These are phyloP conservation scores for Chlamydomonas sphaeroides DNA, from an alignment of 139 green algal genomes.

Conservation along the genomic window DNA sequence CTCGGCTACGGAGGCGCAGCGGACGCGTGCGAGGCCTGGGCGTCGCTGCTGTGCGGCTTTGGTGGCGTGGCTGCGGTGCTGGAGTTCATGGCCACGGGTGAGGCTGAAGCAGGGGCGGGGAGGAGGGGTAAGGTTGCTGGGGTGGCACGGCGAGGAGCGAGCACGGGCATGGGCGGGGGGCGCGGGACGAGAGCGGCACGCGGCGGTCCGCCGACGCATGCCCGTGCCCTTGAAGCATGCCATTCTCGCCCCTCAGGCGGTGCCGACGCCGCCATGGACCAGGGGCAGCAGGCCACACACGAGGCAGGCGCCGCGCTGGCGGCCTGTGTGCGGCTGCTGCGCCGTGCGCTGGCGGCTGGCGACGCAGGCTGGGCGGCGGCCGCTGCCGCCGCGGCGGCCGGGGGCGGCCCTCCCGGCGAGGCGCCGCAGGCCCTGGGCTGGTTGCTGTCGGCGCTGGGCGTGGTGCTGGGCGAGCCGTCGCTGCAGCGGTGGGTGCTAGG, in stretches of 20 bases:
- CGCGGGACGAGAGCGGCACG: too few relatives aligned
- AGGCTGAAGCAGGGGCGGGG: too few relatives aligned
- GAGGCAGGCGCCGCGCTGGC: neutral
- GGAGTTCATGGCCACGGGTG: slow-evolving; percentile 28
- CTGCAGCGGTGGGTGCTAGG: slow-evolving; percentile 6
- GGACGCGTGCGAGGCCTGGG: neutral
- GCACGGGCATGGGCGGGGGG: too few relatives aligned
- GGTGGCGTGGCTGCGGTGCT: slow-evolving; percentile 1
- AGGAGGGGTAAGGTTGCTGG: too few relatives aligned
- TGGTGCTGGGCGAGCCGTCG: slow-evolving; percentile 6
- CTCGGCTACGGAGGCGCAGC: too few relatives aligned
- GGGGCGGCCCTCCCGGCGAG: too few relatives aligned
- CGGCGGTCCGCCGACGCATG: too few relatives aligned
- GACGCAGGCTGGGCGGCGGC: slow-evolving; percentile 17
- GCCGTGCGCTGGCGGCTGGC: neutral
- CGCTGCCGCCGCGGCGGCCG: neutral
- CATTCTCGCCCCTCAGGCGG: neutral
- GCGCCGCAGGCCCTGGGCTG: neutral
- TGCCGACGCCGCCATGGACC: neutral
- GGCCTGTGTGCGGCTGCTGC: slow-evolving; percentile 5
- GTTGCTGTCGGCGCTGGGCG: slow-evolving; percentile 15
- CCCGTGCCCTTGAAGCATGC: neutral
- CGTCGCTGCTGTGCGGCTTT: slow-evolving; percentile 19
- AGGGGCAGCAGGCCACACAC: neutral
- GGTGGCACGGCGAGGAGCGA: too few relatives aligned